Percentiles rank a stretch among this genome's conserved stretches.
phyloP scores from a whole-genome alignment of 2,329 filamentous ascomycete genomes.

The Aspergillus neotritici region DNA sequence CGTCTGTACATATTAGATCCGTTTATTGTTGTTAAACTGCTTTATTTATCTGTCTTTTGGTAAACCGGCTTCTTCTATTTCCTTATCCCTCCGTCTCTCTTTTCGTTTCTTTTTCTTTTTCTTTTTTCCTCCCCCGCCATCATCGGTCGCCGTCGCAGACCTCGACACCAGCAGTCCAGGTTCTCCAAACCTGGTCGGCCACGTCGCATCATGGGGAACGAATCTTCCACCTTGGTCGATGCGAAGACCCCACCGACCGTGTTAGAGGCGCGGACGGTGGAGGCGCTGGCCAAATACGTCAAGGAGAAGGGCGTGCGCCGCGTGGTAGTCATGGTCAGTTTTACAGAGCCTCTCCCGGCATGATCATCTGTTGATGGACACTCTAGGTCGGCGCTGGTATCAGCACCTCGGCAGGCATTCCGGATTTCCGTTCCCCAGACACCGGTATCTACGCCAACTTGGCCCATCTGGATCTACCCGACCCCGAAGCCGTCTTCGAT shows the following conservation, averaged over 20 bases:
- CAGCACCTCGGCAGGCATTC: constrained; percentile 55
- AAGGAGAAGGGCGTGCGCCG: constrained; percentile 59
- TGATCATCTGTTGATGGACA: constrained; percentile 1
- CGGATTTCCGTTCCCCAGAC: constrained; percentile 88
- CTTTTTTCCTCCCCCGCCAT: constrained; percentile 3
- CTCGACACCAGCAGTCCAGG: constrained; percentile 15
- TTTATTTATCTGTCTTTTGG: neutral
- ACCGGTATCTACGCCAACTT: constrained; percentile 94
- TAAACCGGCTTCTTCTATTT: neutral
- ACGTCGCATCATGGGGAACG: constrained; percentile 68
- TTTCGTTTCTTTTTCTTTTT: neutral
- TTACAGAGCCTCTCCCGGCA: constrained; percentile 3
- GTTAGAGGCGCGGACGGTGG: constrained; percentile 62
- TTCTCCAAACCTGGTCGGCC: constrained; percentile 11
- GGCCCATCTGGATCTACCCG: constrained; percentile 74
- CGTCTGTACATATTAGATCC: neutral
- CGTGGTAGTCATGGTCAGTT: constrained; percentile 71
- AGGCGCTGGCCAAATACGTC: constrained; percentile 75
- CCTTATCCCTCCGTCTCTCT: neutral
- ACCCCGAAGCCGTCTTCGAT: constrained; percentile 91
- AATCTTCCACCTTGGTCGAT: constrained; percentile 63
- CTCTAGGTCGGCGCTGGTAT: constrained; percentile 76
- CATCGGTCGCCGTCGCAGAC: constrained; percentile 21
- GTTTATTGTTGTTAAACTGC: neutral
- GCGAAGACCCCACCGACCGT: constrained; percentile 60